Base-by-base conservation (phyloP, 306 rosid species). In the Lotus japonicus region DNA sequence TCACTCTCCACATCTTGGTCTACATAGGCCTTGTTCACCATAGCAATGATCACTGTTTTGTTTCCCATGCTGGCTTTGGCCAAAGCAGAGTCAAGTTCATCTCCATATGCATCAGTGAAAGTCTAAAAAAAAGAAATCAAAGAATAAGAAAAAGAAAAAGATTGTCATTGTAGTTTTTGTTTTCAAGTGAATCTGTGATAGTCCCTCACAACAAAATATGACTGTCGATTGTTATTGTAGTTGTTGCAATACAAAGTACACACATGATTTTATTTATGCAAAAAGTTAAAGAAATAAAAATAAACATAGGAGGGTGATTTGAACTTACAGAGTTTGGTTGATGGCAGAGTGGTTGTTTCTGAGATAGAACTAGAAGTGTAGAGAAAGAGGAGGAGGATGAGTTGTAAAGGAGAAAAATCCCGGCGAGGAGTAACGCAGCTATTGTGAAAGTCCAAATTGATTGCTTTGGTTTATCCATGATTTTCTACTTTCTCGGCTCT, bases 1-100 rank as follows among this genome's bases (percentile, higher is more conserved):
- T 77, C 86, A 1, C 75, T 73, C 4, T 11, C 17, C 0, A 52
- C 52, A 4, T 76, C 90, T 82, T 89, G 84, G 0, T 79, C 87
- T 0, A 82, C 90, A 13, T 92, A 92, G 0, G 96, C 98, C 68
- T 75, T 77, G 56, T 92, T 92, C 8, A 89, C 68, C 1, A 92
- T 39, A 0, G 87, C 62, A 1, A 92, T 81, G 48, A 92, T 87
- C 53, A 89, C 79, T 0, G 90, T 92, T 74, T 76, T 85, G 81
- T 89, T 87, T 14, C 48, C 86, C 84, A 46, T 85, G 7, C 90
- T 73, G 6, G 96, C 87, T 81, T 65, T 85, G 5, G 67, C 64
- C 13, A 92, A 51, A 35, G 71, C 83, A 31, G 44, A 53, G 4
- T 78, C 89, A 0, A 92, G 90, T 1, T 4, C 75, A 58, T 88